Evolutionary conservation across 2,329 filamentous ascomycete species (phyloP).

Genomic region (Arthroderma sp.): DNA sequence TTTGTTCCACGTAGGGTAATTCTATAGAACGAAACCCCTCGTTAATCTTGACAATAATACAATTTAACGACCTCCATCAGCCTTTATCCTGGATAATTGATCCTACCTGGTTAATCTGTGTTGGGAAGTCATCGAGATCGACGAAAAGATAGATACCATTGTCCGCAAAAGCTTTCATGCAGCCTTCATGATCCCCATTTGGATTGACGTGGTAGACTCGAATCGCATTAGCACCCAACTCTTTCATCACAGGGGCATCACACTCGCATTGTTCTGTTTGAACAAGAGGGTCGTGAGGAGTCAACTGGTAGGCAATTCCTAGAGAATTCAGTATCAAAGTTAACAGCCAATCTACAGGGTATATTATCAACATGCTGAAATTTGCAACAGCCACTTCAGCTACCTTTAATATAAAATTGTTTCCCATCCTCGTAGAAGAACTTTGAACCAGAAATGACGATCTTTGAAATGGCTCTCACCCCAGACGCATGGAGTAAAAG

Average conservation of each 20-base stretch:
- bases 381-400: slow-evolving; percentile 2
- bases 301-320: slow-evolving; percentile 62
- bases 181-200: slow-evolving; percentile 55
- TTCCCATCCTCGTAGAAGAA: slow-evolving; percentile 71
- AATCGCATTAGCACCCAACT: slow-evolving; percentile 68
- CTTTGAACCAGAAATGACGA: slow-evolving; percentile 59
- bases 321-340: slow-evolving; percentile 4
- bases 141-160: slow-evolving; percentile 74
- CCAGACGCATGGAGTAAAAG: slow-evolving; percentile 17
- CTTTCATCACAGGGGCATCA: slow-evolving; percentile 65
- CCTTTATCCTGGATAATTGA: neutral
- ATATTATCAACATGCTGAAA: neutral
- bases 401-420: slow-evolving; percentile 77
- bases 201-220: slow-evolving; percentile 81
- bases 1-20: slow-evolving; percentile 55
- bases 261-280: slow-evolving; percentile 62
- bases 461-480: slow-evolving; percentile 38
- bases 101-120: slow-evolving; percentile 30
- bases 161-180: slow-evolving; percentile 68
- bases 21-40: slow-evolving; percentile 24
- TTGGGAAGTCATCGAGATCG: slow-evolving; percentile 51
- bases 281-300: slow-evolving; percentile 60
- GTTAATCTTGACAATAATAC: too few species aligned
- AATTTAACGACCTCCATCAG: neutral
- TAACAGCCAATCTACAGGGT: neutral